Conservation (phyloP, 108 stramenopile genomes). For the Nitzschia inconspicua region DNA sequence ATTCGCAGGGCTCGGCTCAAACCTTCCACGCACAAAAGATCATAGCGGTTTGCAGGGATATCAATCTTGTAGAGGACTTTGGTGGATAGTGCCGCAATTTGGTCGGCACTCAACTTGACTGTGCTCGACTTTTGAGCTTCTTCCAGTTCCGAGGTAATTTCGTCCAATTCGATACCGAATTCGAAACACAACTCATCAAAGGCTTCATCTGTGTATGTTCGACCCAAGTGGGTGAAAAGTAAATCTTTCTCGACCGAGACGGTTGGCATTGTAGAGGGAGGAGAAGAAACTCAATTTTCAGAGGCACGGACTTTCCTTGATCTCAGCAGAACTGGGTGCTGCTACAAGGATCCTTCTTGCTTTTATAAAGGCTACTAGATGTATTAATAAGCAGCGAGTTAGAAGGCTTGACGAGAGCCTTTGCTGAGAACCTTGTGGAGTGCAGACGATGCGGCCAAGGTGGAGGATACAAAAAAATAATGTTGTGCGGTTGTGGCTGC, state of each 20-base stretch:
- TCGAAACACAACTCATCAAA: conserved; percentile 99
- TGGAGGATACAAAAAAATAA: too few relatives aligned
- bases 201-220: conserved; percentile 94
- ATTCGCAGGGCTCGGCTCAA: conserved; percentile 89
- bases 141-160: conserved; percentile 91
- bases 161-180: conserved; percentile 99
- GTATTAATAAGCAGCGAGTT: too few relatives aligned
- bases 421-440: too few relatives aligned
- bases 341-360: too few relatives aligned
- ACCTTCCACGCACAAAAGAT: conserved; percentile 97
- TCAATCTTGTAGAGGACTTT: conserved; percentile 97
- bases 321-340: too few relatives aligned
- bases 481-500: too few relatives aligned
- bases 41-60: conserved; percentile 99
- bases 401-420: too few relatives aligned
- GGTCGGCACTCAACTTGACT: conserved; percentile 52
- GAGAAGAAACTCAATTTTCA: too few relatives aligned
- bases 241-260: conserved; percentile 84
- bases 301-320: too few relatives aligned
- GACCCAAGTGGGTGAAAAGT: conserved; percentile 88
- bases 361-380: too few relatives aligned
- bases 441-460: too few relatives aligned
- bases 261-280: conserved; percentile 96
- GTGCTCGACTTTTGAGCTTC: conserved; percentile 79
- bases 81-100: conserved; percentile 48